Evolutionary conservation across 495 filamentous ascomycete species (phyloP), one percentile per base, ranked within the genome.

Genomic region (Penicillium angulare): DNA sequence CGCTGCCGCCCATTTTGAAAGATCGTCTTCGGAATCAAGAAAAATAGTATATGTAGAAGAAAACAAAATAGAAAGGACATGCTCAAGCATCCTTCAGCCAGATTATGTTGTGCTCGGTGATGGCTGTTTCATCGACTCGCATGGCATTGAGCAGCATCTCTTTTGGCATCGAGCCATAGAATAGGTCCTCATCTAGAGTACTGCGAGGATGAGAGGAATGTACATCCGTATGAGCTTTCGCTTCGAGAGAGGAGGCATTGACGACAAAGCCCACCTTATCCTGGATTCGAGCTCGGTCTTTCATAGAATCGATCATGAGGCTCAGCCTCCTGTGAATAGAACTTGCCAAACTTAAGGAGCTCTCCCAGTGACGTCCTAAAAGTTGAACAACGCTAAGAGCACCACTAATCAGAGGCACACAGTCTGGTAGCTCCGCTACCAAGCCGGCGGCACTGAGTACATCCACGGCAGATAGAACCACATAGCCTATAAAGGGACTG

Each of bases 391-490:
- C 58, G 6, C 76, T 74, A 7, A 79, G 67, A 0, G 71, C 69
- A 23, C 72, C 72, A 36, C 61, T 63, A 39, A 77, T 75, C 42
- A 79, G 64, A 5, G 69, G 64, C 40, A 80, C 76, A 54, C 76
- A 65, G 35, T 74, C 66, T 1, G 60, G 53, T n/a, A 76, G 35
- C 18, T 73, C 69, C 2, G 58, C 46, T 2, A 61, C 55, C 26
- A 60, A 55, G 6, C 63, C 70, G 8, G 54, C 74, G 1, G 73
- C 64, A 17, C 73, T 74, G 40, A 78, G 62, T 3, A 78, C 73
- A 23, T 80, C 77, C 13, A 75, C 65, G 2, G 76, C 77, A 3
- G 69, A 68, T 10, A 78, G 54, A 12, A 78, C 68, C 10, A 71
- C 52, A 29, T 73, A 78, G 7, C 70, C 74, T 8, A 73, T 45